Evolutionary conservation across 352 stramenopile genomes (phyloP).

Genomic region (Globisporangium perplexum): DNA sequence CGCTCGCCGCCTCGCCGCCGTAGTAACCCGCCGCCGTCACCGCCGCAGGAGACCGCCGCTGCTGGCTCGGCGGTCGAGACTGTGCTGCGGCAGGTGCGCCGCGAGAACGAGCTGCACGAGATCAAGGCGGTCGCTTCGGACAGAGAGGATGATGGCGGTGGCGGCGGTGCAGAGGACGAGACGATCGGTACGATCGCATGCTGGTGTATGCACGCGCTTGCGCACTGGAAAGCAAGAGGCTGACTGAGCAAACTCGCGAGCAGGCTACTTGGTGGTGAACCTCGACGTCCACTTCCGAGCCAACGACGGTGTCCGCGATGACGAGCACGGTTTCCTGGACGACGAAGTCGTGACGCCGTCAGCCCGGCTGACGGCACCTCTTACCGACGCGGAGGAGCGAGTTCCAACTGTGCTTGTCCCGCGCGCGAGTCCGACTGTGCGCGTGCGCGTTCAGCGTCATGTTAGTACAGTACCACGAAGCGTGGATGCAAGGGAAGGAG

Average conservation of each 20-base stretch:
- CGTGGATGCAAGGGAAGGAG: not conserved
- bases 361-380: not conserved
- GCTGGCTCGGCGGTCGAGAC: conserved; percentile 16
- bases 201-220: not conserved
- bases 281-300: conserved; percentile 11
- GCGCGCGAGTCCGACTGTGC: conserved; percentile 2
- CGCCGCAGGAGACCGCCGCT: not conserved
- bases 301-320: not conserved
- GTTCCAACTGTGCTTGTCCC: conserved; percentile 3
- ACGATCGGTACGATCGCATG: conserved; percentile 7
- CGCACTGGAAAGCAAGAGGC: not conserved
- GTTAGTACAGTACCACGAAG: not conserved
- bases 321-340: not conserved
- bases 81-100: conserved; percentile 16
- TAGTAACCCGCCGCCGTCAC: not conserved
- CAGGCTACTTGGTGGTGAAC: conserved; percentile 26
- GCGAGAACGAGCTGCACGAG: conserved; percentile 33
- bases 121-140: conserved; percentile 17
- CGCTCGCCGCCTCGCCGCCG: not conserved
- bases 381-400: not conserved
- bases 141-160: not conserved
- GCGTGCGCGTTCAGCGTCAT: not conserved
- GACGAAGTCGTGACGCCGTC: not conserved
- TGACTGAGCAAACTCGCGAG: not conserved
- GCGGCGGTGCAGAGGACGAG: not conserved